phyloP scores from a whole-genome alignment of 2,329 filamentous ascomycete genomes.

The Neonectria hederae region DNA sequence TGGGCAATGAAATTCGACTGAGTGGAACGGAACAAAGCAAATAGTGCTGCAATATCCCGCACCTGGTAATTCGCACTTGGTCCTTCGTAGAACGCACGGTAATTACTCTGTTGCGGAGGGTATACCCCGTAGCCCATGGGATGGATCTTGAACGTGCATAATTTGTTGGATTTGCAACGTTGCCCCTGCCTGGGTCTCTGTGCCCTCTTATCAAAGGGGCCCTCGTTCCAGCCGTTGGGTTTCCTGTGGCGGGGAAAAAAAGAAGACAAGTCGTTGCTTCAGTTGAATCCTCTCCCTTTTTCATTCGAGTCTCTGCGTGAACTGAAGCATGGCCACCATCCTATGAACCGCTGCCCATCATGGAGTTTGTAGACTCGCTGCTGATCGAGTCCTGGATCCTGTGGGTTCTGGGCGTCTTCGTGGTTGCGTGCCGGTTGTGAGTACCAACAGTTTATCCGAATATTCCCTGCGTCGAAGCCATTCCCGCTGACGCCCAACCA shows the following conservation, averaged over 20 bases:
- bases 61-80: neutral
- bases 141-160: neutral
- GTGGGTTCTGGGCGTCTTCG: conserved; percentile 39
- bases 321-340: neutral
- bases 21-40: neutral
- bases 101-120: neutral
- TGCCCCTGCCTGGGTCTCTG: conserved; percentile 2
- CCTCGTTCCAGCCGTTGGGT: neutral
- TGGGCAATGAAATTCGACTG: neutral
- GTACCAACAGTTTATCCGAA: conserved; percentile 5
- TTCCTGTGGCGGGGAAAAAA: neutral
- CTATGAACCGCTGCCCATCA: conserved; percentile 18
- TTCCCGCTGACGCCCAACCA: neutral
- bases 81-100: neutral
- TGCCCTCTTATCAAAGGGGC: neutral
- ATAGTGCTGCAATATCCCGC: neutral
- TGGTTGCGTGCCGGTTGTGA: conserved; percentile 41
- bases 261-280: neutral
- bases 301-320: neutral
- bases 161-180: neutral
- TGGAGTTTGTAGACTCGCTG: conserved; percentile 41
- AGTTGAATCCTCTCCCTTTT: neutral
- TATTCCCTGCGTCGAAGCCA: neutral
- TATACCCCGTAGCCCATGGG: neutral
- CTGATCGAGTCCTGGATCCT: conserved; percentile 46